Percentiles rank a stretch among this genome's conserved stretches.
These are phyloP conservation scores for Schizochytrium sp. DNA, from an alignment of 108 stramenopile genomes.

Conservation along the genomic window DNA sequence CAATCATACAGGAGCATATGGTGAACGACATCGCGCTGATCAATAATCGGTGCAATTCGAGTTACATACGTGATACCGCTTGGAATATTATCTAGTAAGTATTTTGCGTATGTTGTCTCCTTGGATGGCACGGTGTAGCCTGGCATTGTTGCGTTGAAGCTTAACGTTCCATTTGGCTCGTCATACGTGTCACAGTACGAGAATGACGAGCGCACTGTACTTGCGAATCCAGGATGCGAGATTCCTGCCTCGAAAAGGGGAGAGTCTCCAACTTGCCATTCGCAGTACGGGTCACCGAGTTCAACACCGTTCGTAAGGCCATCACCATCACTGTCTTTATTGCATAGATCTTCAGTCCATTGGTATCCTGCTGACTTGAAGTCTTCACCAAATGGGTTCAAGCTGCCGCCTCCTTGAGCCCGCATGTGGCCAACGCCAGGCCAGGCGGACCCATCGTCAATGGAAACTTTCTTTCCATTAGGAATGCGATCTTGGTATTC, in stretches of 20 bases:
- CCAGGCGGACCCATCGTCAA: not conserved
- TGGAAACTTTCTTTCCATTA: not conserved
- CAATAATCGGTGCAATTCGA: slow-evolving; percentile 6
- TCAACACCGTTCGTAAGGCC: slow-evolving; percentile 28
- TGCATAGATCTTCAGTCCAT: slow-evolving; percentile 33
- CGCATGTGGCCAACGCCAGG: not conserved
- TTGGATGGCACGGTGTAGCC: slow-evolving; percentile 22
- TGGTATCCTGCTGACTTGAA: not conserved
- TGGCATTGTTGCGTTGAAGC: slow-evolving; percentile 17
- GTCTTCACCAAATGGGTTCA: not conserved
- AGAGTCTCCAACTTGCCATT: not conserved
- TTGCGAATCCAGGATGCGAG: not conserved
- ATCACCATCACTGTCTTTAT: slow-evolving; percentile 60
- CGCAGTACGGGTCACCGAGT: slow-evolving; percentile 46
- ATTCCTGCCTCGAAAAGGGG: slow-evolving; percentile 2
- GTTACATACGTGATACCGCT: slow-evolving; percentile 12
- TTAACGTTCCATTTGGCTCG: not conserved
- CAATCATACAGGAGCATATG: slow-evolving; percentile 35
- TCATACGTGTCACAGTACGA: slow-evolving; percentile 8
- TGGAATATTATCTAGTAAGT: not conserved
- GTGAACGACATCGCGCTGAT: slow-evolving; percentile 10
- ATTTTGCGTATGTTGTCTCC: slow-evolving; percentile 24
- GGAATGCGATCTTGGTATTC: not conserved
- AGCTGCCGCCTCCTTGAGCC: not conserved
- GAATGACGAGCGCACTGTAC: not conserved